Percentiles rank a stretch among this genome's conserved stretches.
Conservation (phyloP, 1,284 basidiomycete species). For the Xanthoconium separans region DNA sequence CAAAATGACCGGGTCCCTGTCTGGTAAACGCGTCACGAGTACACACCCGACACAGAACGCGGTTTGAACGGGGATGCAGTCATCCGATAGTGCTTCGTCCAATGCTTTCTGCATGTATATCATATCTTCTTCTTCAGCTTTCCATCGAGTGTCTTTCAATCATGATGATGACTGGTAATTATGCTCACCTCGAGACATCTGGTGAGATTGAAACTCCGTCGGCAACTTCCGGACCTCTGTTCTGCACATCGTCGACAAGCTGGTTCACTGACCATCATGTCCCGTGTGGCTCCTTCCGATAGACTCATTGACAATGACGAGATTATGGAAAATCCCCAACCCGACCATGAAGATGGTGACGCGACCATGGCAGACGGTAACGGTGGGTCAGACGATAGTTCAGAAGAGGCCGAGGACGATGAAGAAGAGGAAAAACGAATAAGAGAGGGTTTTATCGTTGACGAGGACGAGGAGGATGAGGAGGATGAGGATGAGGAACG, state of each 20-base stretch:
- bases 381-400: constrained; percentile 72
- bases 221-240: constrained; percentile 21
- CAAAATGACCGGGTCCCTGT: constrained; percentile 51
- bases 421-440: constrained; percentile 76
- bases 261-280: constrained; percentile 45
- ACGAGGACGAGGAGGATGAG: constrained; percentile 75
- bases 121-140: constrained; percentile 38
- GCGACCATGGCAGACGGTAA: constrained; percentile 45
- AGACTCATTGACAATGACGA: constrained; percentile 47
- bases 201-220: constrained; percentile 25
- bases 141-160: constrained; percentile 1
- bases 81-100: constrained; percentile 57
- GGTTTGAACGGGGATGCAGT: constrained; percentile 70
- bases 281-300: constrained; percentile 41
- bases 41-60: constrained; percentile 97
- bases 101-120: constrained; percentile 67
- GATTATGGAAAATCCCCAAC: constrained; percentile 52
- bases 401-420: constrained; percentile 82
- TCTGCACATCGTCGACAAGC: constrained; percentile 6
- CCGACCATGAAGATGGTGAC: constrained; percentile 54
- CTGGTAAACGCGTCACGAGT: constrained; percentile 53
- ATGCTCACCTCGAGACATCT: neutral
- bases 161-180: neutral
- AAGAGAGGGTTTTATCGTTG: constrained; percentile 82
- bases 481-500: constrained; percentile 58